Evolutionary conservation across 805 yeast species (phyloP).

Genomic region (Cyberlindnera nakhonratchasimensis): DNA sequence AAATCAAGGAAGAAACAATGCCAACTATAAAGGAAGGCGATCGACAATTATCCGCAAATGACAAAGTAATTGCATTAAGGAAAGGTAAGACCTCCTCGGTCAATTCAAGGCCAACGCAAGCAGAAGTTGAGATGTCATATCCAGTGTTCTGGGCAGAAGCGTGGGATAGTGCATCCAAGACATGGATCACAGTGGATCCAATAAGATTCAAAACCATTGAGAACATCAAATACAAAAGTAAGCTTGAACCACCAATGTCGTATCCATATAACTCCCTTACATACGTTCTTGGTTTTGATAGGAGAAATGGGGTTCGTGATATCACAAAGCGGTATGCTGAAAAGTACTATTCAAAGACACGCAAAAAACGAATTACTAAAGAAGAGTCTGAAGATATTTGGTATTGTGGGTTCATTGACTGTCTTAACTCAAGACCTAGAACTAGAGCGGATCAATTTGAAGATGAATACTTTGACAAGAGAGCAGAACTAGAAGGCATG

Average conservation of each 20-base stretch:
- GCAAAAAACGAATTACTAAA: slow-evolving; percentile 69
- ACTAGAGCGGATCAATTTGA: slow-evolving; percentile 43
- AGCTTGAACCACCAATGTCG: slow-evolving; percentile 68
- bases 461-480: slow-evolving; percentile 52
- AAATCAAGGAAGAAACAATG: slow-evolving; percentile 10
- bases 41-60: slow-evolving; percentile 9
- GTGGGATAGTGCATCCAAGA: slow-evolving; percentile 70
- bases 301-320: slow-evolving; percentile 63
- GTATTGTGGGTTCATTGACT: slow-evolving; percentile 46
- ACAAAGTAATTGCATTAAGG: slow-evolving; percentile 22
- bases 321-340: slow-evolving; percentile 81
- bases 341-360: slow-evolving; percentile 66
- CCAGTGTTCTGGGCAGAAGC: slow-evolving; percentile 95
- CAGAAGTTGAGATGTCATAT: slow-evolving; percentile 33
- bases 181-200: slow-evolving; percentile 89
- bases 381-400: slow-evolving; percentile 50
- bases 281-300: slow-evolving; percentile 78
- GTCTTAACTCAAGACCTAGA: slow-evolving; percentile 20
- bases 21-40: not conserved
- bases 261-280: slow-evolving; percentile 57
- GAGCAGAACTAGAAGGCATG: slow-evolving; percentile 76
- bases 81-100: slow-evolving; percentile 12
- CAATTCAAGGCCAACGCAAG: slow-evolving; percentile 16
- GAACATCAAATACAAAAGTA: slow-evolving; percentile 49
- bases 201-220: slow-evolving; percentile 62